Base-by-base conservation (phyloP, 257 asterid genomes). In the Verbascum thapsus region DNA sequence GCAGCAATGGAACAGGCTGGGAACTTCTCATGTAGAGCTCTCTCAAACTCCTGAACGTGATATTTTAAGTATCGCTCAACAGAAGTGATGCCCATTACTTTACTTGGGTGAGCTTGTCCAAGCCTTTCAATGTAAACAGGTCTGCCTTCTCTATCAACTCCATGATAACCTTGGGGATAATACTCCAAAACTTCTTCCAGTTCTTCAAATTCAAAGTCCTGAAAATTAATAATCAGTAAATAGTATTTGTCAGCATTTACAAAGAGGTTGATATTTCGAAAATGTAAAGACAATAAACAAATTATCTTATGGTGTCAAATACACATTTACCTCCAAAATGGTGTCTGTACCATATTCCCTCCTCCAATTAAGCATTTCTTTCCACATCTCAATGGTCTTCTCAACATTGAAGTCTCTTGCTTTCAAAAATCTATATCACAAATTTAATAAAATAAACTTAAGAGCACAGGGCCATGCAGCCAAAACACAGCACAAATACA, bases 81-180 rank as follows among this genome's bases (percentile, higher is more conserved):
- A 58, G 96, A 77, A 72, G 99, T 90, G 66, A 81, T 69, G 65
- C 83, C 80, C 84, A 90, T 71, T 55, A 94, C 73, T 71, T 85
- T 90, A 72, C 85, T 85, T 7, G 94, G 97, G 47, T 94, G 80
- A 61, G 97, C 91, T 76, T 76, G 81, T 74, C 99, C 99, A 55
- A 90, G 95, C 81, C 94, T 82, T 85, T 94, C 96, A 64, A 94
- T 85, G 76, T 94, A 94, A 76, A 94, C 75, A 41, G 99, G 99
- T 63, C 96, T 85, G 69, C 99, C 99, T 75, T 87, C 96, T 76
- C 76, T 84, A 76, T 94, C 99, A 70, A 90, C 95, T 63, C 99
- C 99, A 73, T 94, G 99, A 76, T 85, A 94, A 74, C 99, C 99
- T 63, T 90, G 97, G 54, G 99, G 99, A 64, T 90, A 94, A 74